Conservation (phyloP, 768 basidiomycete species). For the Agaricus subrufescens region DNA sequence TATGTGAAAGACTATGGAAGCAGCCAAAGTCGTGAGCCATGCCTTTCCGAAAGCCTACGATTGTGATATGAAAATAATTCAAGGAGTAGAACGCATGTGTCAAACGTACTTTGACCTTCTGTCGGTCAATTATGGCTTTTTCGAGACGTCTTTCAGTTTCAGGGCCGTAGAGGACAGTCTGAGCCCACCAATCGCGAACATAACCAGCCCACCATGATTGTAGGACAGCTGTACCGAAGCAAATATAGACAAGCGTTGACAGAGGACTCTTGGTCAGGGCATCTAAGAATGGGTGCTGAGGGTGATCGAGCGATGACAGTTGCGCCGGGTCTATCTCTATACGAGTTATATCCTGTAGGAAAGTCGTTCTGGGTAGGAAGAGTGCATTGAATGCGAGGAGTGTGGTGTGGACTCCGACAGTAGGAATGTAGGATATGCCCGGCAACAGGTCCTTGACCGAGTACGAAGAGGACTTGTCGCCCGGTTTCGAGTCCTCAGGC, state of each 20-base stretch:
- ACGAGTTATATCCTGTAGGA: slow-evolving; percentile 33
- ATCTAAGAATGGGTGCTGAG: slow-evolving; percentile 68
- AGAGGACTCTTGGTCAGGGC: slow-evolving; percentile 58
- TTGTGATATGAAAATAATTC: background rate
- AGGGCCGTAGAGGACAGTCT: slow-evolving; percentile 32
- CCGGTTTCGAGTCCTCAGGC: background rate
- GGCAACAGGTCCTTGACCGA: background rate
- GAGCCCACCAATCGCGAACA: slow-evolving; percentile 55
- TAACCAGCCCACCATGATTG: slow-evolving; percentile 73
- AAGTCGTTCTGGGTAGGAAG: slow-evolving; percentile 62
- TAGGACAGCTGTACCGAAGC: slow-evolving; percentile 47
- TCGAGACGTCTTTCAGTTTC: slow-evolving; percentile 39
- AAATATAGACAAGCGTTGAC: slow-evolving; percentile 53
- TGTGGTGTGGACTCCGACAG: slow-evolving; percentile 62
- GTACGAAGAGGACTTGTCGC: background rate
- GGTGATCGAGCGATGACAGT: slow-evolving; percentile 48
- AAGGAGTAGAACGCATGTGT: background rate
- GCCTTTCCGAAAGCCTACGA: slow-evolving; percentile 49
- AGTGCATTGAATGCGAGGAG: slow-evolving; percentile 64
- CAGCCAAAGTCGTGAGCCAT: slow-evolving; percentile 44
- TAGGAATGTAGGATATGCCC: slow-evolving; percentile 44
- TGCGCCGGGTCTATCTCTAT: slow-evolving; percentile 25
- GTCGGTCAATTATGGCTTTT: slow-evolving; percentile 30
- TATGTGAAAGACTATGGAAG: slow-evolving; percentile 42
- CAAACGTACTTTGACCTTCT: slow-evolving; percentile 34